Base-by-base conservation (phyloP, 768 basidiomycete species). In the Cyclocybe cylindracea region DNA sequence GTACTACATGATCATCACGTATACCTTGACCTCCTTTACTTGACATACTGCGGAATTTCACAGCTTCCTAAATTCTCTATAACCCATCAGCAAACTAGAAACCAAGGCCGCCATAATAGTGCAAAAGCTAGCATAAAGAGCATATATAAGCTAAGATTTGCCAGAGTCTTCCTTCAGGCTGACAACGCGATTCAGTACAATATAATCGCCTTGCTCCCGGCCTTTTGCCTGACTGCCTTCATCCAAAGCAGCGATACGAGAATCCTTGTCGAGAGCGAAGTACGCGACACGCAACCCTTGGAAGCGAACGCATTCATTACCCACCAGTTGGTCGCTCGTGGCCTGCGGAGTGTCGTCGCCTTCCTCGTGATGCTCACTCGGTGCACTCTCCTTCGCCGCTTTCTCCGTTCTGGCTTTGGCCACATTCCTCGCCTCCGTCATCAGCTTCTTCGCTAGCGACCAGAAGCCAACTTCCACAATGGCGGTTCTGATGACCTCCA, bases 241-340 rank as follows among this genome's bases (percentile, higher is more conserved):
- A 10, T 86, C 80, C 29, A 96, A 67, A 49, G 78, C 81, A 11
- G 79, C 81, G 34, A 94, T 61, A 34, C 79, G 76, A 35, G 94
- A 75, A 61, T 98, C 95, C 68, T 86, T 88, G 67, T 99, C 97
- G 24, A 98, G 75, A 14, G 91, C 82, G 64, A 99, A 98, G 74
- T 98, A 99, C 2, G 89, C 97, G 42, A 98, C 86, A 8, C 97
- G 85, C 63, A 98, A 77, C 7, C 94, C 97, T 71, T 99, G 97
- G 85, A 99, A 98, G 36, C 97, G 82, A 49, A 98, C 81, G 65
- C 88, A 91, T 69, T 98, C 97, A 67, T 89, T 89, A 24, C 90
- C 96, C 40, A 91, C 82, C 37, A 96, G 77, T 67, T 92, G 90
- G 48, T 85, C 87, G 46, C 79, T 84, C 5, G 86, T 90, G 16